Evolutionary conservation across 2,329 filamentous ascomycete species (phyloP), one percentile per base, ranked within the genome.

Genomic region (Akanthomyces muscarius): DNA sequence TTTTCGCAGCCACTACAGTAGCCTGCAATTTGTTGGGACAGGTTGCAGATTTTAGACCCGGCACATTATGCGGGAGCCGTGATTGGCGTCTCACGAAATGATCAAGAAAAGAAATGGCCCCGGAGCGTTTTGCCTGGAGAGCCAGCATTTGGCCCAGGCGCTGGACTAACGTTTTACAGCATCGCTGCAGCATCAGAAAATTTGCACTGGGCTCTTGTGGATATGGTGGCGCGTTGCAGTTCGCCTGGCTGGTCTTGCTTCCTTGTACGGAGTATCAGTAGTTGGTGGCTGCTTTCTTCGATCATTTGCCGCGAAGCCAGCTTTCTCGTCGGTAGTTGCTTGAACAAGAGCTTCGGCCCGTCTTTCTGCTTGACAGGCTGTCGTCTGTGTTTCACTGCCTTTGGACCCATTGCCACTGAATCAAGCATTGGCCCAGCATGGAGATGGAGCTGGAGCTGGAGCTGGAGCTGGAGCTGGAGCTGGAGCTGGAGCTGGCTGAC

Each of bases 121-220:
- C 23, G 18, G 16, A 41, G 59, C 41, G 59, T 61, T 61, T 61
- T 41, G 36, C 45, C 33, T 42, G 33, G 44, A 48, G 36, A n/a
- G 47, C 36, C 36, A 60, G 18, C 23, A 60, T 52, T 25, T 52
- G 57, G 57, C 25, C 57, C 28, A 61, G 51, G 59, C 59, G 59
- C 51, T 38, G 50, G 25, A 30, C 59, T 61, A 61, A 55, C 59
- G 59, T 55, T 61, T 61, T 61, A 38, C 50, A 61, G 59, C 59
- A 47, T 61, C 59, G 59, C 16, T 55, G 41, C 41, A 54, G 42
- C 38, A 55, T 51, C n/a, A 48, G 41, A 55, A 61, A 55, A 47
- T 47, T 54, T 48, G 28, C 28, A 52, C 23, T 16, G 28, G 36
- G 28, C n/a, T 53, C 11, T 18, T 21, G 38, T 61, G 58, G 58